Evolutionary conservation across 805 yeast species (phyloP).

Genomic region (Clavispora fructus): DNA sequence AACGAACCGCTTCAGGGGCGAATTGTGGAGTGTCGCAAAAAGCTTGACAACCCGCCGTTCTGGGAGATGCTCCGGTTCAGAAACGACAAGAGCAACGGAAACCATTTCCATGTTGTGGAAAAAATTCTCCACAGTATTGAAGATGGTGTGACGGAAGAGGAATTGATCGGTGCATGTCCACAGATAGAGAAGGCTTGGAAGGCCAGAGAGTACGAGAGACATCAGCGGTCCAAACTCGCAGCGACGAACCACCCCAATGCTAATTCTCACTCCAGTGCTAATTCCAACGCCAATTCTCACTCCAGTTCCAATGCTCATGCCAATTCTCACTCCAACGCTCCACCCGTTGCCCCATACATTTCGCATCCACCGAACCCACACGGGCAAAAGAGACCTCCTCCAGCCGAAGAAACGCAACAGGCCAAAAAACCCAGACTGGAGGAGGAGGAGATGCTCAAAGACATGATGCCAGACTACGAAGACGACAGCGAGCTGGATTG

Average conservation of each 20-base stretch:
- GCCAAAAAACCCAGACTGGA: not conserved
- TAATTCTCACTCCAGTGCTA: not conserved
- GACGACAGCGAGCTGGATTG: slow-evolving; percentile 17
- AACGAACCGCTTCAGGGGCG: slow-evolving; percentile 85
- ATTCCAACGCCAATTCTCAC: not conserved
- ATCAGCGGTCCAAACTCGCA: slow-evolving; percentile 12
- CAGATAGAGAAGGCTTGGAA: slow-evolving; percentile 60
- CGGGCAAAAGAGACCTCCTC: not conserved
- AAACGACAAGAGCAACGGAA: slow-evolving; percentile 88
- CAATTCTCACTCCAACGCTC: slow-evolving; percentile 1
- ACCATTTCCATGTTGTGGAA: slow-evolving; percentile 73
- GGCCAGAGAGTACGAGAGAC: slow-evolving; percentile 43
- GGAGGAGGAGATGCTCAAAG: slow-evolving; percentile 12
- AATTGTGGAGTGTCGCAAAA: slow-evolving; percentile 78
- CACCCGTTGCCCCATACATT: slow-evolving; percentile 8
- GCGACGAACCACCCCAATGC: not conserved
- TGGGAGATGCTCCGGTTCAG: slow-evolving; percentile 89
- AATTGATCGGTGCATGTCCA: slow-evolving; percentile 54
- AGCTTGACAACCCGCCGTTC: slow-evolving; percentile 46
- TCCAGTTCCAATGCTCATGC: not conserved
- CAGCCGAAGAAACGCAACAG: slow-evolving; percentile 1
- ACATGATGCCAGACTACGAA: slow-evolving; percentile 19
- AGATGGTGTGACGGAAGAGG: slow-evolving; percentile 81
- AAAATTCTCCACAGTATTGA: slow-evolving; percentile 79
- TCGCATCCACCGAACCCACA: slow-evolving; percentile 1